phyloP scores from a whole-genome alignment of 2,329 filamentous ascomycete genomes.

The Calycina herbarum region DNA sequence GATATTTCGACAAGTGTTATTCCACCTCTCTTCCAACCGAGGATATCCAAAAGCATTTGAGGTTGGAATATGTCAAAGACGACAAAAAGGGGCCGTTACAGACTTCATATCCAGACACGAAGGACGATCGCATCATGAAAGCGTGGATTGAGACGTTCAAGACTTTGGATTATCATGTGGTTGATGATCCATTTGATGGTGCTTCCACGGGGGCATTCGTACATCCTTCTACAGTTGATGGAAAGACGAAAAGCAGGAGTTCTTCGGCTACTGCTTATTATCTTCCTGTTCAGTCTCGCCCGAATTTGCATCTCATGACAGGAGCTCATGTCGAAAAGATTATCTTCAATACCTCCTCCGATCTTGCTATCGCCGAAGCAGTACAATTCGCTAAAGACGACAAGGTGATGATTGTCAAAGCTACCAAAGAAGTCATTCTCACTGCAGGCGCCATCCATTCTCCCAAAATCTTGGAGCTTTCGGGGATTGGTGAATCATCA shows the following conservation, averaged over 20 bases:
- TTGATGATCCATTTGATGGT: constrained; percentile 42
- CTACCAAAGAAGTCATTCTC: constrained; percentile 46
- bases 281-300: constrained; percentile 14
- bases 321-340: constrained; percentile 81
- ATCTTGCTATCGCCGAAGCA: constrained; percentile 14
- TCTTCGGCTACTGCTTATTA: constrained; percentile 26
- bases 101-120: constrained; percentile 51
- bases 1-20: constrained; percentile 42
- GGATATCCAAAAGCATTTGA: constrained; percentile 12
- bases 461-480: constrained; percentile 48
- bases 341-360: constrained; percentile 43
- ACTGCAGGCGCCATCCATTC: constrained; percentile 47
- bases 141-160: constrained; percentile 50
- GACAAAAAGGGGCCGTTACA: constrained; percentile 39
- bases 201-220: constrained; percentile 37
- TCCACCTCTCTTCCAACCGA: constrained; percentile 11
- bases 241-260: constrained; percentile 15
- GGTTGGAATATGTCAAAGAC: constrained; percentile 14
- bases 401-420: constrained; percentile 24
- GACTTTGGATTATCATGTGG: constrained; percentile 44
- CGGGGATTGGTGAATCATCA: constrained; percentile 42
- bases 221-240: constrained; percentile 29
- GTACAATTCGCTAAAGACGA: constrained; percentile 15
- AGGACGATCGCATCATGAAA: constrained; percentile 47
- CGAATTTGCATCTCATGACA: constrained; percentile 77